phyloP scores from a whole-genome alignment of 2,329 filamentous ascomycete species.

The Ceratocystis smalleyi region DNA sequence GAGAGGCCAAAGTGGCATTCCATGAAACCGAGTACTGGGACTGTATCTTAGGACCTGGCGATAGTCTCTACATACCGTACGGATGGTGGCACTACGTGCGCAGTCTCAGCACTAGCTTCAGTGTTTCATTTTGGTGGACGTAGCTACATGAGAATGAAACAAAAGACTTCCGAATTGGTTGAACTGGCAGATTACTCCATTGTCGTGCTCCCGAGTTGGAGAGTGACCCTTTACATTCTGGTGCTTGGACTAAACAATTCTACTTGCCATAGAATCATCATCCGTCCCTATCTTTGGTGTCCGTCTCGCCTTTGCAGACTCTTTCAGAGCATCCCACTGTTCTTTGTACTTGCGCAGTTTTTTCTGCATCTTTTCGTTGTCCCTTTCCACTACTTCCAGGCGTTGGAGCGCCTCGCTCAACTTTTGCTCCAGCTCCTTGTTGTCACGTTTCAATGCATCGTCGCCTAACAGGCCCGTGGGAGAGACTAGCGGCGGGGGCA shows the following conservation, averaged over 20 bases:
- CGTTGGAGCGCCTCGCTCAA: conserved; percentile 42
- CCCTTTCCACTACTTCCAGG: conserved; percentile 50
- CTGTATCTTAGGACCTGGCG: conserved; percentile 62
- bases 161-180: background rate
- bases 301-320: conserved; percentile 41
- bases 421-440: conserved; percentile 53
- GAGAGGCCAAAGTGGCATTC: conserved; percentile 30
- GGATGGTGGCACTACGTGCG: conserved; percentile 98
- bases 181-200: background rate
- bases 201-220: background rate
- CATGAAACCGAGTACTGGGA: conserved; percentile 52
- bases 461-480: conserved; percentile 19
- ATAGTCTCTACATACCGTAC: conserved; percentile 75
- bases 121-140: conserved; percentile 96
- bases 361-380: conserved; percentile 39
- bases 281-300: conserved; percentile 8
- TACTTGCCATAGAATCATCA: conserved; percentile 11
- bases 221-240: background rate
- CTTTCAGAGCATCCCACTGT: conserved; percentile 46
- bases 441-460: conserved; percentile 31
- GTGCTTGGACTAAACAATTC: conserved; percentile 1
- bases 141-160: conserved; percentile 19
- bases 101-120: conserved; percentile 73
- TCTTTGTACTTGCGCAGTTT: conserved; percentile 44
- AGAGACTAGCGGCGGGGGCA: conserved; percentile 7